Percentiles rank a stretch among this genome's conserved stretches.
phyloP scores from a whole-genome alignment of 1,139 yeast genomes.

The Pichia sp. region DNA sequence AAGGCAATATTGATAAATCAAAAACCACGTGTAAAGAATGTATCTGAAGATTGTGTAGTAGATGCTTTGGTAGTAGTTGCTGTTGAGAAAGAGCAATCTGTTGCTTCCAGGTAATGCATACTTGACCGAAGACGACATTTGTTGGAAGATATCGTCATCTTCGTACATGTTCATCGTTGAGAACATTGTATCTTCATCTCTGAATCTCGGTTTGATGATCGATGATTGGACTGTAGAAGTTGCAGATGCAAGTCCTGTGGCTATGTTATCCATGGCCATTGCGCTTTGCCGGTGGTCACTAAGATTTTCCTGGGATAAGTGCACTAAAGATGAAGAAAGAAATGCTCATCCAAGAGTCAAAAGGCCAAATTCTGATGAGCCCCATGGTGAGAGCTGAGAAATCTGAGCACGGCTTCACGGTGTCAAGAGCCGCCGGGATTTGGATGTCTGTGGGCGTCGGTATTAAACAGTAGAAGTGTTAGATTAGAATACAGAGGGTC shows the following conservation, averaged over 20 bases:
- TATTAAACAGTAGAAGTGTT: too few relatives aligned
- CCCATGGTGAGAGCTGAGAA: background rate
- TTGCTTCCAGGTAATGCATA: slow-evolving; percentile 23
- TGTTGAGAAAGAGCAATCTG: slow-evolving; percentile 10
- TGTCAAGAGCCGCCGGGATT: too few relatives aligned
- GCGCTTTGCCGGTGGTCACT: background rate
- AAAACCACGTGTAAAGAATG: slow-evolving; percentile 15
- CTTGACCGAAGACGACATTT: slow-evolving; percentile 1
- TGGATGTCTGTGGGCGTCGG: too few relatives aligned
- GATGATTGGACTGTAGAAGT: slow-evolving; percentile 24
- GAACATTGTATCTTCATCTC: slow-evolving; percentile 24
- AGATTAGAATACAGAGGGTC: too few relatives aligned
- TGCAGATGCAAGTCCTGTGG: slow-evolving; percentile 9
- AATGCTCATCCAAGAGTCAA: background rate
- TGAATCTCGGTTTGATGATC: slow-evolving; percentile 26
- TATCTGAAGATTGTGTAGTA: slow-evolving; percentile 12
- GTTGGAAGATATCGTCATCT: slow-evolving; percentile 12
- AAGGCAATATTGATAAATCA: slow-evolving; percentile 8
- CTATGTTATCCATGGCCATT: slow-evolving; percentile 1
- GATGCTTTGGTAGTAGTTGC: slow-evolving; percentile 5
- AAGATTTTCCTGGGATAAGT: too few relatives aligned
- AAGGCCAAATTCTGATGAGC: background rate
- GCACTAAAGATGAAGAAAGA: background rate
- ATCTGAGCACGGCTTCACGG: too few relatives aligned
- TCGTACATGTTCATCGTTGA: slow-evolving; percentile 25